Evolutionary conservation across 2,329 filamentous ascomycete species (phyloP).

Genomic region (Aspergillus thermomutatus): DNA sequence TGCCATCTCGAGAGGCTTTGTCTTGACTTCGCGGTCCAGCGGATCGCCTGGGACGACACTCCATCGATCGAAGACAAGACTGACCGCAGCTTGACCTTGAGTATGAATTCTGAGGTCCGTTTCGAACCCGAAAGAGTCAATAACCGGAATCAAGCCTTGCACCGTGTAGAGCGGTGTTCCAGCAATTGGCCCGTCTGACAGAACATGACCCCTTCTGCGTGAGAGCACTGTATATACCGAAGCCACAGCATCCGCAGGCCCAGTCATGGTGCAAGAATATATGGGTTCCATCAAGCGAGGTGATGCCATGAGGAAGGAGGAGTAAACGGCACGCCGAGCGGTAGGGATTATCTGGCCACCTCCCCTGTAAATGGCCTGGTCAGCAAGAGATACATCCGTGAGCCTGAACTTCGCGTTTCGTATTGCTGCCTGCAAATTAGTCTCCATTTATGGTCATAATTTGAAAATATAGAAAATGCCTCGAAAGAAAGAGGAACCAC

Average conservation of each 20-base stretch:
- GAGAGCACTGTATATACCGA: conserved; percentile 90
- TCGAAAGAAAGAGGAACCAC: neutral
- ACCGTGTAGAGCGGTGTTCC: conserved; percentile 93
- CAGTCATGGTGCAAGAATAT: conserved; percentile 89
- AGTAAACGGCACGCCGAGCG: conserved; percentile 87
- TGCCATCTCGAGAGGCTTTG: conserved; percentile 83
- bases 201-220: conserved; percentile 82
- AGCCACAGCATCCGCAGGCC: conserved; percentile 82
- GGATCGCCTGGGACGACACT: conserved; percentile 94
- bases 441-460: neutral
- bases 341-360: conserved; percentile 98
- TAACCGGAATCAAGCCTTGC: conserved; percentile 86
- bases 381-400: conserved; percentile 81
- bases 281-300: conserved; percentile 96
- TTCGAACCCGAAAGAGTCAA: conserved; percentile 97
- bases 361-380: conserved; percentile 89
- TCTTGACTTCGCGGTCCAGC: conserved; percentile 78
- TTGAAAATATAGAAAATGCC: neutral
- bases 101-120: conserved; percentile 96
- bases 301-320: conserved; percentile 93
- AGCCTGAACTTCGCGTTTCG: conserved; percentile 97
- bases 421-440: conserved; percentile 59
- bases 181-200: conserved; percentile 90
- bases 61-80: conserved; percentile 93
- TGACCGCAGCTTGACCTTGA: conserved; percentile 85